A percentile compares a stretch with the other conserved stretches of the same genome.
phyloP scores from a whole-genome alignment of 768 basidiomycete genomes.

The Amanita phalloides region DNA sequence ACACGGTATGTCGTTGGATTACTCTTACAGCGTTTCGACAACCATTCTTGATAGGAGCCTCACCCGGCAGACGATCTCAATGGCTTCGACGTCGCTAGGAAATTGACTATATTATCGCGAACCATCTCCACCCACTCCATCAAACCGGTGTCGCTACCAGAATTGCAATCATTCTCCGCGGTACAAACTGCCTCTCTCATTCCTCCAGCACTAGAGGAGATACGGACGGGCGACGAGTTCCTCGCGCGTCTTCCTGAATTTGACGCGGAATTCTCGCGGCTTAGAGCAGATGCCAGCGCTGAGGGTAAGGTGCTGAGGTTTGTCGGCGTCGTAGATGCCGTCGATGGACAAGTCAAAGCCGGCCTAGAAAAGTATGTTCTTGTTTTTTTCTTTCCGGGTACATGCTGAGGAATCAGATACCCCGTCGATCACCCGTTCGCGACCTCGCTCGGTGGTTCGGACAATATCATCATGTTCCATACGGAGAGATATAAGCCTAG shows the following conservation, averaged over 20 bases:
- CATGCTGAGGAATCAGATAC: constrained; percentile 45
- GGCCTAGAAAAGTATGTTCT: constrained; percentile 74
- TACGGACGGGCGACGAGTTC: constrained; percentile 74
- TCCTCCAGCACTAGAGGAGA: constrained; percentile 58
- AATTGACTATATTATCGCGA: constrained; percentile 91
- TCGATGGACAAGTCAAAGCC: constrained; percentile 63
- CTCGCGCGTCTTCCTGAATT: constrained; percentile 69
- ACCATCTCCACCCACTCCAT: constrained; percentile 40
- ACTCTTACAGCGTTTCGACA: not conserved
- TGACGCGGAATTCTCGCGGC: constrained; percentile 65
- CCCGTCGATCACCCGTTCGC: constrained; percentile 87
- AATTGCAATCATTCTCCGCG: constrained; percentile 71
- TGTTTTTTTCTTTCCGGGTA: not conserved
- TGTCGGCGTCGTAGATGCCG: constrained; percentile 88
- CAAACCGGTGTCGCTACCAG: constrained; percentile 25
- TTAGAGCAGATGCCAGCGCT: constrained; percentile 67
- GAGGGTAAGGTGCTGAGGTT: constrained; percentile 86
- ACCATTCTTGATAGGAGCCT: constrained; percentile 52
- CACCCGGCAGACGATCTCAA: constrained; percentile 96
- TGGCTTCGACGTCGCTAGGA: constrained; percentile 94
- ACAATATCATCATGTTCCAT: constrained; percentile 98
- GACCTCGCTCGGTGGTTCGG: constrained; percentile 89
- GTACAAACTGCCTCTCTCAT: constrained; percentile 83
- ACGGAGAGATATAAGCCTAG: constrained; percentile 83
- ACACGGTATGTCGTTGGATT: constrained; percentile 51